These are phyloP conservation scores for Ulmus americana DNA, from an alignment of 331 rosid genomes.

Conservation along the genomic window DNA sequence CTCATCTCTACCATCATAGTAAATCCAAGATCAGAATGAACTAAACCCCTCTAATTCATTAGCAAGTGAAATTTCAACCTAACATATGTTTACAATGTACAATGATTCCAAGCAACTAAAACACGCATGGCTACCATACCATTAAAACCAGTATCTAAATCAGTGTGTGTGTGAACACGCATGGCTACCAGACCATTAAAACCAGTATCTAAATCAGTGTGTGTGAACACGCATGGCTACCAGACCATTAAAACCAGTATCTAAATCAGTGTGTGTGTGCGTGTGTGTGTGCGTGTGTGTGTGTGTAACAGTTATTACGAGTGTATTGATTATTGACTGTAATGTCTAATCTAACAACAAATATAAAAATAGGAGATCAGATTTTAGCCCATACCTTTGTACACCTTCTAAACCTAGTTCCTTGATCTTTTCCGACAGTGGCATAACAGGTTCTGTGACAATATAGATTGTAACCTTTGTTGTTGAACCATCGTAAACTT, in stretches of 20 bases:
- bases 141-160: not conserved
- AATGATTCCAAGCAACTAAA: conserved; percentile 5
- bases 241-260: not conserved
- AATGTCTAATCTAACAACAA: not conserved
- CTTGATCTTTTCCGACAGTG: conserved; percentile 69
- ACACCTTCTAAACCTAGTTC: conserved; percentile 82
- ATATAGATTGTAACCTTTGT: conserved; percentile 76
- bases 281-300: too few species aligned
- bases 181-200: not conserved
- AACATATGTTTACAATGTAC: not conserved
- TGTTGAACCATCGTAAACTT: conserved; percentile 56
- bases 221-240: not conserved
- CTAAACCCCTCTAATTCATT: conserved; percentile 10
- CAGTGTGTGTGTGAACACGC: not conserved
- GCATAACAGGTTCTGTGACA: conserved; percentile 96
- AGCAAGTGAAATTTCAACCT: conserved; percentile 14
- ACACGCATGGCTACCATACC: not conserved
- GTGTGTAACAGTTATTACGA: not conserved
- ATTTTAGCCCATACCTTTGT: conserved; percentile 54
- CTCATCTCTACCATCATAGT: conserved; percentile 64
- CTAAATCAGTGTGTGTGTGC: not conserved
- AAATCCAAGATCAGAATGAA: conserved; percentile 5
- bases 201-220: not conserved
- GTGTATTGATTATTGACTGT: not conserved
- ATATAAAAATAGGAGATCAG: not conserved